Evolutionary conservation across 2,329 filamentous ascomycete species (phyloP).

Genomic region (Phialophora tarda): DNA sequence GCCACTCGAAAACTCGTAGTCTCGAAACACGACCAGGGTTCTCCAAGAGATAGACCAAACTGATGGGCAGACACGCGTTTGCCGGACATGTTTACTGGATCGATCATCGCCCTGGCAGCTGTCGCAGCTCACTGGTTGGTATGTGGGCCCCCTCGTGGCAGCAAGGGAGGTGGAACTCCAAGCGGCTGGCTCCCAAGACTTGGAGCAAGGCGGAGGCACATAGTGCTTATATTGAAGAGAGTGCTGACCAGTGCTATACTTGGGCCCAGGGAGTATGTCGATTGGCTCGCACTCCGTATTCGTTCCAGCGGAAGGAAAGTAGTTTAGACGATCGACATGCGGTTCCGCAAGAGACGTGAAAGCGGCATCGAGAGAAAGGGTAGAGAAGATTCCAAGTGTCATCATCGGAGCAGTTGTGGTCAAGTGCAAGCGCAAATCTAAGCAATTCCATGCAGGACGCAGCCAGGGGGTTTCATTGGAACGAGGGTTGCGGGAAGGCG

Average conservation of each 20-base stretch:
- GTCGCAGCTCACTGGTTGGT: not conserved
- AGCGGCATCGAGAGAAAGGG: slow-evolving; percentile 1
- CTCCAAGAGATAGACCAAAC: slow-evolving; percentile 17
- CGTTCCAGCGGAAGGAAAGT: slow-evolving; percentile 21
- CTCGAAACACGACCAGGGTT: slow-evolving; percentile 20
- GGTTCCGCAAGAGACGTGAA: slow-evolving; percentile 22
- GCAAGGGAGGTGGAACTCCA: slow-evolving; percentile 13
- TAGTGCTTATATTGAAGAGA: slow-evolving; percentile 28
- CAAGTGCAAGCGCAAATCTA: not conserved
- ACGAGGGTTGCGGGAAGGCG: not conserved
- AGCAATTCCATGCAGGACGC: slow-evolving; percentile 6
- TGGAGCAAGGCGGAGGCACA: slow-evolving; percentile 12
- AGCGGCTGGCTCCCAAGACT: not conserved
- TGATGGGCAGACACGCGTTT: not conserved
- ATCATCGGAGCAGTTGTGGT: not conserved
- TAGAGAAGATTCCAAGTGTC: not conserved
- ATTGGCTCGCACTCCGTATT: slow-evolving; percentile 21
- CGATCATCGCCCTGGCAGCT: not conserved
- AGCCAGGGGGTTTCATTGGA: not conserved
- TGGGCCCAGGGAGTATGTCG: not conserved
- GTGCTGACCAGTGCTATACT: slow-evolving; percentile 26
- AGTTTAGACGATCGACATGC: slow-evolving; percentile 20
- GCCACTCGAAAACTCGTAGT: slow-evolving; percentile 2
- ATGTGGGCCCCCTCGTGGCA: slow-evolving; percentile 24
- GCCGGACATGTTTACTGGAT: slow-evolving; percentile 21